Percentiles rank a stretch among this genome's conserved stretches.
Conservation (phyloP, 192 early-diverging fungal species). For the Backusella macrospora region DNA sequence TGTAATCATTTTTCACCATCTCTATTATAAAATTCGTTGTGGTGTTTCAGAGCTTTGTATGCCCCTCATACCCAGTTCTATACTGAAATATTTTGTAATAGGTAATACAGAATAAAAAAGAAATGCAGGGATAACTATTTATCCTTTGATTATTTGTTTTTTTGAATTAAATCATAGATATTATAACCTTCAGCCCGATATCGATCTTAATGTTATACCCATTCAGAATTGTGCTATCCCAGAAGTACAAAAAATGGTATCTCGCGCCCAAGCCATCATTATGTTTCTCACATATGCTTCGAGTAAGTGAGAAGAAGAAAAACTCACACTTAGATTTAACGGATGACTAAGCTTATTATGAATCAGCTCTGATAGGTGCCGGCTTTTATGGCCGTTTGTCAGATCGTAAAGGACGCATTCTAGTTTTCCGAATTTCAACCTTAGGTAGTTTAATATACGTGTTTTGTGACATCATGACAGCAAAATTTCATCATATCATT, state of each 20-base stretch:
- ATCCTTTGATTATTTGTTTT: not conserved
- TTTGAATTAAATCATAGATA: constrained; percentile 15
- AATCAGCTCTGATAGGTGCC: constrained; percentile 25
- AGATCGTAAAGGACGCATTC: constrained; percentile 30
- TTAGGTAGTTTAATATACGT: constrained; percentile 32
- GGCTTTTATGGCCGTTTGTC: constrained; percentile 41
- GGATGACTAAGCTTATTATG: not conserved
- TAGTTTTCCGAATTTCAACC: constrained; percentile 29
- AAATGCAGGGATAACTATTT: not conserved
- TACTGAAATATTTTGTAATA: constrained; percentile 42
- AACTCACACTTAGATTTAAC: not conserved
- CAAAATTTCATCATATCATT: constrained; percentile 25
- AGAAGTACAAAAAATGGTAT: constrained; percentile 38
- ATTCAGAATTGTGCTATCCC: constrained; percentile 39
- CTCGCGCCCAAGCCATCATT: constrained; percentile 27
- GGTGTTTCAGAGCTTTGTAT: not conserved
- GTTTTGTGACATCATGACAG: constrained; percentile 24
- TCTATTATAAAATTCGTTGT: not conserved
- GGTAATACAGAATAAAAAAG: constrained; percentile 23
- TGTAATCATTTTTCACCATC: not conserved
- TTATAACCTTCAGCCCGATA: constrained; percentile 18
- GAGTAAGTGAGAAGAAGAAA: constrained; percentile 15
- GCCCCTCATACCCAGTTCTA: constrained; percentile 38
- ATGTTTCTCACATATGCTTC: constrained; percentile 25
- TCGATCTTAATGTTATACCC: constrained; percentile 20